Conservation (phyloP, 169 alveolate species). For the Cryptosporidium meleagridis region DNA sequence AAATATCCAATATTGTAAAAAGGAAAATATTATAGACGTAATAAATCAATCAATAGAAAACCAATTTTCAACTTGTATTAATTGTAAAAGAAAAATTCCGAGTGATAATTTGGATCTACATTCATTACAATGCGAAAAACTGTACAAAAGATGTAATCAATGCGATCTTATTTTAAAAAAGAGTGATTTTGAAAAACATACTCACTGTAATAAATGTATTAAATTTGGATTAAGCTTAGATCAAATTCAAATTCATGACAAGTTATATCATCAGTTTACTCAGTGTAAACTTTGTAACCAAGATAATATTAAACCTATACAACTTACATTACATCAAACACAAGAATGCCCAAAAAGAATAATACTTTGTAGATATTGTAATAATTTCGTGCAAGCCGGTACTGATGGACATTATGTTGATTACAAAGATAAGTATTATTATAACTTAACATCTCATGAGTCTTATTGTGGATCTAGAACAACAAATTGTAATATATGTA, state of each 20-base stretch:
- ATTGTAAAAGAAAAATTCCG: slow-evolving; percentile 39
- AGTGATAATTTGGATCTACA: slow-evolving; percentile 4
- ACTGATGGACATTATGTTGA: slow-evolving; percentile 60
- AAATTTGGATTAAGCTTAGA: slow-evolving; percentile 21
- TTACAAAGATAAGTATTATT: slow-evolving; percentile 51
- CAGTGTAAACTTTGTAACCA: slow-evolving; percentile 35
- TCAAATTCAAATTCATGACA: slow-evolving; percentile 4
- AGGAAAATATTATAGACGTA: not conserved
- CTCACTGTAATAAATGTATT: slow-evolving; percentile 31
- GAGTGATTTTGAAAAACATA: slow-evolving; percentile 34
- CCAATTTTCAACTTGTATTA: not conserved
- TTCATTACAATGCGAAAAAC: slow-evolving; percentile 22
- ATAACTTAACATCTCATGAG: slow-evolving; percentile 76
- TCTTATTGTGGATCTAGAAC: slow-evolving; percentile 79
- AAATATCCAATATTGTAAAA: not conserved
- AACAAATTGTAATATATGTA: slow-evolving; percentile 65
- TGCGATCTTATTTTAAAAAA: slow-evolving; percentile 36
- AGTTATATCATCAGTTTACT: slow-evolving; percentile 33
- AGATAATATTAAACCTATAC: slow-evolving; percentile 24
- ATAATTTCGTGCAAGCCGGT: slow-evolving; percentile 75
- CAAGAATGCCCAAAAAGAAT: slow-evolving; percentile 73
- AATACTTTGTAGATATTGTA: slow-evolving; percentile 76
- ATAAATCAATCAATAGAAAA: not conserved
- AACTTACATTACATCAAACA: slow-evolving; percentile 43
- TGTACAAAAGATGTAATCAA: slow-evolving; percentile 14